A percentile compares a stretch with the other conserved stretches of the same genome.
Evolutionary conservation across 257 asterid species (phyloP).

Genomic region (Fraxinus anomala): DNA sequence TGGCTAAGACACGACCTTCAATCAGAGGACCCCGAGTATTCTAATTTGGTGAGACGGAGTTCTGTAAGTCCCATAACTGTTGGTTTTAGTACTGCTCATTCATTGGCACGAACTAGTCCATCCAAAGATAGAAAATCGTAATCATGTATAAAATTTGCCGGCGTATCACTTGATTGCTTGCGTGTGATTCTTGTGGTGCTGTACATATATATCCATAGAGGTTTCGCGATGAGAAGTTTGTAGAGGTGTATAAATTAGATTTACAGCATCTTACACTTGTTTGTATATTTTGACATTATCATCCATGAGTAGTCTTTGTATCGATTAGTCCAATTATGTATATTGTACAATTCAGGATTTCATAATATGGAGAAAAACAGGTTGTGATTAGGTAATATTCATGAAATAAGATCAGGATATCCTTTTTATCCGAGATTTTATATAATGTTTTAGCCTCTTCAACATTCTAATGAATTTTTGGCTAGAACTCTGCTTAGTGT

Average conservation of each 20-base stretch:
- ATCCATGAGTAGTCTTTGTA: background rate
- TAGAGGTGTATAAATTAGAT: slow-evolving; percentile 19
- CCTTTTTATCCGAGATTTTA: too few species aligned
- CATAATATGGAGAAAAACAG: background rate
- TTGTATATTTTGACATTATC: slow-evolving; percentile 32
- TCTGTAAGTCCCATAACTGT: slow-evolving; percentile 71
- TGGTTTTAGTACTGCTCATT: slow-evolving; percentile 77
- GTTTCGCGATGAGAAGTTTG: slow-evolving; percentile 23
- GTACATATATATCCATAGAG: slow-evolving; percentile 9
- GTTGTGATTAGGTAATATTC: background rate
- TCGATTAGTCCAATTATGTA: slow-evolving; percentile 26
- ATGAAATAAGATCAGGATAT: background rate
- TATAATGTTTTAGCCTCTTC: too few species aligned
- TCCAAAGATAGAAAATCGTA: slow-evolving; percentile 23
- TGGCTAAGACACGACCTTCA: slow-evolving; percentile 78
- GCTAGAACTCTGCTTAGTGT: too few species aligned
- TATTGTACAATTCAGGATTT: slow-evolving; percentile 12
- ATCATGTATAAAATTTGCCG: slow-evolving; percentile 25
- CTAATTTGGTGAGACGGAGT: slow-evolving; percentile 64
- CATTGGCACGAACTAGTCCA: slow-evolving; percentile 55
- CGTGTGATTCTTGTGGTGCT: slow-evolving; percentile 5
- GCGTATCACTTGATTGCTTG: background rate
- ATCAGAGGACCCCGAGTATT: slow-evolving; percentile 61
- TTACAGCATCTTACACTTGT: slow-evolving; percentile 22
- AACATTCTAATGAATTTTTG: too few species aligned